Conservation (phyloP, 805 yeast species). For the Candida krabiensis region DNA sequence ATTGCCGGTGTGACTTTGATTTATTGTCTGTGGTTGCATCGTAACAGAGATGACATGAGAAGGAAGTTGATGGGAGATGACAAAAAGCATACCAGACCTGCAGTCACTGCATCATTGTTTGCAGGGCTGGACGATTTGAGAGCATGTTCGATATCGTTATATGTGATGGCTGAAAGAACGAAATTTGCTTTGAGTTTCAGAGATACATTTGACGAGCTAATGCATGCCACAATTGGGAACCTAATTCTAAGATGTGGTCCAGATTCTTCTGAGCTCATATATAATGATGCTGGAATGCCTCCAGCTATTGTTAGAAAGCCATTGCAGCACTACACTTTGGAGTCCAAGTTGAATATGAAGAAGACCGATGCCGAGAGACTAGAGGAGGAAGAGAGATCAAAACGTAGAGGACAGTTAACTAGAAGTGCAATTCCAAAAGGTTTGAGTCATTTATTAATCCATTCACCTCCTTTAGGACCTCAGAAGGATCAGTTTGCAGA, state of each 20-base stretch:
- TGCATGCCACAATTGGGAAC: constrained; percentile 64
- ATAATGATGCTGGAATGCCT: constrained; percentile 53
- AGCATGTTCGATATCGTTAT: constrained; percentile 63
- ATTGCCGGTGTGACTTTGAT: constrained; percentile 69
- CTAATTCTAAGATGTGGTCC: constrained; percentile 64
- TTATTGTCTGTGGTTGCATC: constrained; percentile 65
- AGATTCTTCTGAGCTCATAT: constrained; percentile 56
- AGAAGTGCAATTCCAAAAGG: constrained; percentile 55
- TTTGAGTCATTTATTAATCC: constrained; percentile 48
- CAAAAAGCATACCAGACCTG: constrained; percentile 60
- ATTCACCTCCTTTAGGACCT: constrained; percentile 36
- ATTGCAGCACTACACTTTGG: constrained; percentile 36
- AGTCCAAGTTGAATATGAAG: constrained; percentile 29
- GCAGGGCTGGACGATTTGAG: constrained; percentile 61
- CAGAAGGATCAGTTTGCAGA: constrained; percentile 23
- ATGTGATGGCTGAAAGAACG: constrained; percentile 67
- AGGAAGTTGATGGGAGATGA: constrained; percentile 55
- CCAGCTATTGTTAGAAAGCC: constrained; percentile 56
- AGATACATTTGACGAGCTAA: constrained; percentile 66
- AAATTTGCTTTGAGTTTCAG: constrained; percentile 60
- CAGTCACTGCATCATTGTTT: constrained; percentile 52
- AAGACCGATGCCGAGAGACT: constrained; percentile 36
- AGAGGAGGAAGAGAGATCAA: constrained; percentile 49
- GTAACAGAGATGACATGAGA: constrained; percentile 59
- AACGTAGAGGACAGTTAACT: constrained; percentile 51